Base-by-base conservation (phyloP, 2,329 filamentous ascomycete genomes). In the Cladosporium sp. region DNA sequence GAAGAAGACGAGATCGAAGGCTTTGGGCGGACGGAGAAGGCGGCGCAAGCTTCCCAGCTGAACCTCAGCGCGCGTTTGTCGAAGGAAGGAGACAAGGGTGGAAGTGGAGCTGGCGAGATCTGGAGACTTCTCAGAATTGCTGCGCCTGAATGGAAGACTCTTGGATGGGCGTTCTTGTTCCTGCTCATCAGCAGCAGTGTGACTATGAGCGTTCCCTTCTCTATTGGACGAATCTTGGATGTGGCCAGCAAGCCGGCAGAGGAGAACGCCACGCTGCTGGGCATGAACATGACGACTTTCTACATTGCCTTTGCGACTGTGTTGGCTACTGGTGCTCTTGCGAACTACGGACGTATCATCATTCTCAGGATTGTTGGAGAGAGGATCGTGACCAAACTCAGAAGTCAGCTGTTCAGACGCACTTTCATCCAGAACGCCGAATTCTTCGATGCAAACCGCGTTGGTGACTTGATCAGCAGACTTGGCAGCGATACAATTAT, bases 371-470 rank as follows among this genome's bases (percentile, higher is more conserved):
- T 98, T 68, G 92, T 99, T 8, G 96, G 95, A 69, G 95, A 99
- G 79, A 87, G 95, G 51, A 95, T 99, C 66, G 95, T 99, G 64
- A 90, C 94, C 12, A 88, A 94, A 71, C 84, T 99, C 65, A 88
- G 95, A 68, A 94, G 93, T 18, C 91, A 92, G 75, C 87, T 99
- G 4, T 99, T 96, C 81, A 88, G 92, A 70, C 88, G 91, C 70
- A 99, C 95, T 0, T 96, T 96, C 73, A 86, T 95, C n/a, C 95
- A 99, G 78, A 95, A 99, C 78, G 95, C 95, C 66, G 95, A 98
- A 75, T 99, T 99, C 81, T 99, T 99, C 75, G 95, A 99, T 77
- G 95, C 95, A 47, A 99, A 99, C 80, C 87, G 95, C 30, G 93
- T 97, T 30, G 95, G 95, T 77, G 95, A 99, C 77, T 82, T 99